These are phyloP conservation scores for Ammopiptanthus mongolicus DNA, from an alignment of 306 rosid species.

Conservation along the genomic window DNA sequence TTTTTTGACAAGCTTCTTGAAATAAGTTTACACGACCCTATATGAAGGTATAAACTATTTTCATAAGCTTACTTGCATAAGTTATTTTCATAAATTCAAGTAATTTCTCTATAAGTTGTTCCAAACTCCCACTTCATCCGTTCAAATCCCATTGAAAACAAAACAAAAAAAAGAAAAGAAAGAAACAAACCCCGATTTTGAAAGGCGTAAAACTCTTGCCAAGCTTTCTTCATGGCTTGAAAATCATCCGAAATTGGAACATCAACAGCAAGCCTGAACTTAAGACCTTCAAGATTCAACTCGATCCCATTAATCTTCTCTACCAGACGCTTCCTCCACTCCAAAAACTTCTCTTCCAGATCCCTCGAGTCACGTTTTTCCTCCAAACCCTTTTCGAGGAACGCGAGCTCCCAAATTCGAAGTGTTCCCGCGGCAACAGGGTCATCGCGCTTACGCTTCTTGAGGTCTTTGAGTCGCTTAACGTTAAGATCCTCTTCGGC, in stretches of 20 bases:
- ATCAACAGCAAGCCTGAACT: constrained; percentile 48
- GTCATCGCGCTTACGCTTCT: constrained; percentile 79
- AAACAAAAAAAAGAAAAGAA: background rate
- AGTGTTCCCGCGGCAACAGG: constrained; percentile 67
- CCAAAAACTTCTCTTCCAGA: constrained; percentile 42
- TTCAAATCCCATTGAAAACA: background rate
- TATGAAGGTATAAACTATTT: too few relatives aligned
- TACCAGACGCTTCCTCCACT: constrained; percentile 51
- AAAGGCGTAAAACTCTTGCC: constrained; percentile 67
- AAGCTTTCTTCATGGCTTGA: constrained; percentile 46
- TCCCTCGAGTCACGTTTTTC: background rate
- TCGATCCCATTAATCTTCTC: constrained; percentile 74
- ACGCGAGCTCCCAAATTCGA: constrained; percentile 55
- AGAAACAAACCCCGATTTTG: constrained; percentile 46
- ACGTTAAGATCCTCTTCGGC: constrained; percentile 65
- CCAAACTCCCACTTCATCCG: too few relatives aligned
- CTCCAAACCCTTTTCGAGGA: background rate
- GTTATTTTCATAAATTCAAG: too few relatives aligned
- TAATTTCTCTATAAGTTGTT: too few relatives aligned
- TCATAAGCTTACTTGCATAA: too few relatives aligned
- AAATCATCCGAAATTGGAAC: constrained; percentile 64
- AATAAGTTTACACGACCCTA: too few relatives aligned
- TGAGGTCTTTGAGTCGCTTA: constrained; percentile 52
- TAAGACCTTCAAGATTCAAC: constrained; percentile 69
- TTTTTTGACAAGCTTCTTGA: too few relatives aligned